These are phyloP conservation scores for Penicillium goetzii DNA, from an alignment of 495 filamentous ascomycete species.

Conservation along the genomic window DNA sequence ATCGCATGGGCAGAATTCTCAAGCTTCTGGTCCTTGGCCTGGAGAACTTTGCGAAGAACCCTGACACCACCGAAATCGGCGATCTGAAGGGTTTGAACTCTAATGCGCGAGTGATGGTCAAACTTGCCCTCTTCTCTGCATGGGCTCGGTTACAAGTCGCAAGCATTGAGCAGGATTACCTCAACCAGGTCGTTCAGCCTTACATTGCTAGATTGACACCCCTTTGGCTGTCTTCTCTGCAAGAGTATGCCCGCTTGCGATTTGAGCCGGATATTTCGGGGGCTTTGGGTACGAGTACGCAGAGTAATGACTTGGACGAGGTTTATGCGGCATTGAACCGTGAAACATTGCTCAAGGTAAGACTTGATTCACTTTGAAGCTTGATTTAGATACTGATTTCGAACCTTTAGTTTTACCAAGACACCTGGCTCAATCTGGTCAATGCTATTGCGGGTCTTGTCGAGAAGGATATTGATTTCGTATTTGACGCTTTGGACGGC, in stretches of 20 bases:
- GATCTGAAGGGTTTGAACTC: conserved; percentile 92
- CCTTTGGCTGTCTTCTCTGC: conserved; percentile 88
- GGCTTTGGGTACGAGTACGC: conserved; percentile 67
- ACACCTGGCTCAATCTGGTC: conserved; percentile 93
- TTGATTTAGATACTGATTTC: conserved; percentile 27
- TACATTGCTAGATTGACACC: conserved; percentile 88
- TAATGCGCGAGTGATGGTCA: conserved; percentile 98
- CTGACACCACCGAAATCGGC: conserved; percentile 84
- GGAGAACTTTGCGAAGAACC: conserved; percentile 85
- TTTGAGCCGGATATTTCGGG: conserved; percentile 98
- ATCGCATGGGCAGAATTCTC: conserved; percentile 95
- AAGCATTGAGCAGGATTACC: conserved; percentile 87
- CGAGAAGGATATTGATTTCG: conserved; percentile 94
- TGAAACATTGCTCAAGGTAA: conserved; percentile 81
- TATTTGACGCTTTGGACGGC: conserved; percentile 94
- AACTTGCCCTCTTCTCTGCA: conserved; percentile 93
- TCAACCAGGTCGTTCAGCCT: conserved; percentile 86
- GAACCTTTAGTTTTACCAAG: conserved; percentile 79
- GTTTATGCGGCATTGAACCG: conserved; percentile 94
- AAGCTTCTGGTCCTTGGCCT: conserved; percentile 90
- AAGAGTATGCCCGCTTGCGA: conserved; percentile 89
- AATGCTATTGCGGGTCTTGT: conserved; percentile 98
- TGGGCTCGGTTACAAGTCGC: conserved; percentile 99
- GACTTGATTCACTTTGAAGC: neutral
- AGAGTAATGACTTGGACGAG: conserved; percentile 79